Percentiles rank a stretch among this genome's conserved stretches.
These are phyloP conservation scores for Breviolum minutum DNA, from an alignment of 73 alveolate species.

Conservation along the genomic window DNA sequence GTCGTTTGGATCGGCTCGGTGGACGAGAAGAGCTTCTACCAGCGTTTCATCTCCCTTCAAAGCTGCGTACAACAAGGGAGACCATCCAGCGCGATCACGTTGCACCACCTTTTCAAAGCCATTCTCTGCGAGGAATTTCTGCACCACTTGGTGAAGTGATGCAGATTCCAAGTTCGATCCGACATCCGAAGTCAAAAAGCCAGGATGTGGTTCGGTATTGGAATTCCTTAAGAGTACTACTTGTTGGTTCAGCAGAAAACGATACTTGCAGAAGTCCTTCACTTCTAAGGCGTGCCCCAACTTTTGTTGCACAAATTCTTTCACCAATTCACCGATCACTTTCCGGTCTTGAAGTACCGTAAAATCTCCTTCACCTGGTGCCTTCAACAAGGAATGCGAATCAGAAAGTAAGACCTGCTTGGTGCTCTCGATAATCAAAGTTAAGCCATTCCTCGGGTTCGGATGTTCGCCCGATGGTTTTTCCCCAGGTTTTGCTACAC, in stretches of 20 bases:
- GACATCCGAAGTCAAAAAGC: not conserved
- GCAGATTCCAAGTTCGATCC: not conserved
- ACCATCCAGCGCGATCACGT: slow-evolving; percentile 19
- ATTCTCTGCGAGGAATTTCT: not conserved
- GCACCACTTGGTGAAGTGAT: no score
- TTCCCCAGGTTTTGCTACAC: no score
- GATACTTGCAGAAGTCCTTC: not conserved
- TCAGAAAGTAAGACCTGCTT: not conserved
- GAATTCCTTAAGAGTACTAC: not conserved
- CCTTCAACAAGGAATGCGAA: not conserved
- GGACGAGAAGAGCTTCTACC: not conserved
- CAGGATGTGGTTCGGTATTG: not conserved
- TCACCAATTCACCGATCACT: not conserved
- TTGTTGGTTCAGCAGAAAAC: not conserved
- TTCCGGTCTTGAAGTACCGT: not conserved
- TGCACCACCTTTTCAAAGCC: not conserved
- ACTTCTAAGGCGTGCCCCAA: not conserved
- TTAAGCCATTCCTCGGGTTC: not conserved
- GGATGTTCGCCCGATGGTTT: no score
- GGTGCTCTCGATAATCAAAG: slow-evolving; percentile 6
- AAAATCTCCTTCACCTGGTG: not conserved
- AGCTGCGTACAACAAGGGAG: not conserved
- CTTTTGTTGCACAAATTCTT: not conserved
- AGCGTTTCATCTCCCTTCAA: not conserved
- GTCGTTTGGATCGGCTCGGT: slow-evolving; percentile 2